phyloP scores from a whole-genome alignment of 2,329 filamentous ascomycete species.

The Monosporascus sp. region DNA sequence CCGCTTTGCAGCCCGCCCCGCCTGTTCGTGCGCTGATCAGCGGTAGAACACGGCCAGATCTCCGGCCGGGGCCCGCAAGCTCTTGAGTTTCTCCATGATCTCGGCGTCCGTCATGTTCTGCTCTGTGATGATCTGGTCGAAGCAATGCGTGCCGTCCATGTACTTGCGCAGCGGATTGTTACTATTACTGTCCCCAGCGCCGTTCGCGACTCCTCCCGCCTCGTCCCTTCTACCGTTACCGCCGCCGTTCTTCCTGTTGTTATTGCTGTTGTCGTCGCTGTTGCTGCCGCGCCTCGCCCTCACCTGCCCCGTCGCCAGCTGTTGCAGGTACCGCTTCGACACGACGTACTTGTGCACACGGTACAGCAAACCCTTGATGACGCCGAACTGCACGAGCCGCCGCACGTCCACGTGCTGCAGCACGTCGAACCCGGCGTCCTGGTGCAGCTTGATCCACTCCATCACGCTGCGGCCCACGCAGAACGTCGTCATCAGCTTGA shows the following conservation, averaged over 20 bases:
- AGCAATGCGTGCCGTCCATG: conserved; percentile 68
- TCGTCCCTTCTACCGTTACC: conserved; percentile 12
- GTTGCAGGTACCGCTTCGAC: conserved; percentile 55
- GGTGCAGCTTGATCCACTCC: conserved; percentile 78
- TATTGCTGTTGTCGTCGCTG: conserved; percentile 22
- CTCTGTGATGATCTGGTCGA: conserved; percentile 80
- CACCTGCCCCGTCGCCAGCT: conserved; percentile 50
- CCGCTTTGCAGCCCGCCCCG: too few relatives aligned
- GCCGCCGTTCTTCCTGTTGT: conserved; percentile 6
- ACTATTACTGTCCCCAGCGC: conserved; percentile 15
- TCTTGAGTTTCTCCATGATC: conserved; percentile 63
- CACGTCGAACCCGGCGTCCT: conserved; percentile 57
- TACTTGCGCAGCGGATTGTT: conserved; percentile 53
- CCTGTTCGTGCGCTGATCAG: conserved; percentile 19
- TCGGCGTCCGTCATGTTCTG: conserved; percentile 64
- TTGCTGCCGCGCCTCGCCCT: conserved; percentile 21
- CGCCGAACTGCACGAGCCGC: conserved; percentile 88
- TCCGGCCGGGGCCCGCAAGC: conserved; percentile 44
- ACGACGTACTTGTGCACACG: conserved; percentile 88
- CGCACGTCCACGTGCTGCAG: conserved; percentile 79
- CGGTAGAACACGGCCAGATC: conserved; percentile 52
- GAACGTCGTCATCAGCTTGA: conserved; percentile 82
- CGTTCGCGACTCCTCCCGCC: neutral
- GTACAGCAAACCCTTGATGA: conserved; percentile 93
- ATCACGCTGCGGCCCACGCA: conserved; percentile 77